Evolutionary conservation across 2,329 filamentous ascomycete species (phyloP), one percentile per base, ranked within the genome.

Genomic region (Paraconiothyrium brasiliense): DNA sequence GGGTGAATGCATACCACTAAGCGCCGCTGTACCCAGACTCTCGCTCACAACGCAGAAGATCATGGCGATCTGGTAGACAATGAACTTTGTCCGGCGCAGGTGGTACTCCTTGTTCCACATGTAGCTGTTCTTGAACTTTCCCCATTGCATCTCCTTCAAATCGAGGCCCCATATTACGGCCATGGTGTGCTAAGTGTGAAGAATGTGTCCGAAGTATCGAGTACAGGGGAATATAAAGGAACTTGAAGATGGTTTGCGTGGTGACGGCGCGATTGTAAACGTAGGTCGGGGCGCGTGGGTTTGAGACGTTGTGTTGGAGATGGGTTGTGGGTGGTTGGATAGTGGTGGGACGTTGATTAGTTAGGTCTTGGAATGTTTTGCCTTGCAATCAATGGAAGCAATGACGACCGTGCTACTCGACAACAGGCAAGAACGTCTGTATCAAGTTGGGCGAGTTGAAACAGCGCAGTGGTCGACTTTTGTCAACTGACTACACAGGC

Each of bases 21-120:
- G 70, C 3, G 82, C 84, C 3, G 84, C 84, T 0, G 85, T 88
- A 4, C 85, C 86, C 4, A 87, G 75, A 3, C 84, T 85, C 68
- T 87, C 85, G 2, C 84, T 86, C 30, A 84, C 80, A 14, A 87
- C 84, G 64, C 84, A 85, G 62, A 84, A 79, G 54, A 88, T 86
- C 84, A 87, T 84, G 63, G 86, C 85, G 59, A 83, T 77, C 71
- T 88, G 86, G 69, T 88, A 88, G 59, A 87, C 81, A 62, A 86
- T 82, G 79, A 88, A 87, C 67, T 86, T 87, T 9, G 84, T 85
- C 22, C 84, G 80, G 47, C 86, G 83, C 3, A 86, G 74, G 71
- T 88, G 84, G 67, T 86, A 87, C 13, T 79, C 77, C 35, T 76
- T 82, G 66, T 84, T 84, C 77, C 84, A 87, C 85, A 88, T 88